Evolutionary conservation across 176 grass and related monocot species (phyloP).

Genomic region (Oryza australiensis): DNA sequence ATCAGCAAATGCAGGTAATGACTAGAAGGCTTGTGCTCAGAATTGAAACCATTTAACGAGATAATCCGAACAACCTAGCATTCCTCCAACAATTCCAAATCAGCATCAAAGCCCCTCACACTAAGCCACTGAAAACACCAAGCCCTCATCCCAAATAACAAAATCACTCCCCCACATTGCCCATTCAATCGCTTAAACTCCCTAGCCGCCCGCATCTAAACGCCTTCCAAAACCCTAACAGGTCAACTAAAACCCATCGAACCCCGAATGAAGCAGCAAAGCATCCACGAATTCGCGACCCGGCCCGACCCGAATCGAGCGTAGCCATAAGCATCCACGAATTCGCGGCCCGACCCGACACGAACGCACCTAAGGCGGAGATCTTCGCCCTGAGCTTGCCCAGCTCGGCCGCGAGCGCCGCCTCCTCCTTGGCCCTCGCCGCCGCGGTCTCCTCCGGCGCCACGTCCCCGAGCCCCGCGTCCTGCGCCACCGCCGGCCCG

Average conservation of each 20-base stretch:
- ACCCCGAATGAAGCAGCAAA: neutral
- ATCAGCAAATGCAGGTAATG: neutral
- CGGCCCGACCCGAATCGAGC: neutral
- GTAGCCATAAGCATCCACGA: too few relatives aligned
- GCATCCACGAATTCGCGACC: neutral
- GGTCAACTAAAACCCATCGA: slow-evolving; percentile 27
- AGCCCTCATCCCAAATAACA: neutral
- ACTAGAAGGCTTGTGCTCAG: neutral
- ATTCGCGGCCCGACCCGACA: neutral
- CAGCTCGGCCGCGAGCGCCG: slow-evolving; percentile 35
- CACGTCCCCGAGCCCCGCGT: slow-evolving; percentile 33
- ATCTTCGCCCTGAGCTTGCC: slow-evolving; percentile 49
- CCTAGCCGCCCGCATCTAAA: neutral
- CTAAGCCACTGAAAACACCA: neutral
- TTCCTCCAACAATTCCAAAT: slow-evolving; percentile 1
- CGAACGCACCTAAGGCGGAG: slow-evolving; percentile 43
- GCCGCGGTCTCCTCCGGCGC: slow-evolving; percentile 27
- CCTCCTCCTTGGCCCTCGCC: slow-evolving; percentile 47
- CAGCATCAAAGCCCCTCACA: neutral
- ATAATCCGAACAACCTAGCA: neutral
- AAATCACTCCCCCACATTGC: neutral
- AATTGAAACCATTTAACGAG: neutral
- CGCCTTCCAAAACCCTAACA: slow-evolving; percentile 35
- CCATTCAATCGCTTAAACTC: neutral
- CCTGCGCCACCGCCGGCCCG: slow-evolving; percentile 38